phyloP scores from a whole-genome alignment of 2,329 filamentous ascomycete genomes.

The Apiospora sp. region DNA sequence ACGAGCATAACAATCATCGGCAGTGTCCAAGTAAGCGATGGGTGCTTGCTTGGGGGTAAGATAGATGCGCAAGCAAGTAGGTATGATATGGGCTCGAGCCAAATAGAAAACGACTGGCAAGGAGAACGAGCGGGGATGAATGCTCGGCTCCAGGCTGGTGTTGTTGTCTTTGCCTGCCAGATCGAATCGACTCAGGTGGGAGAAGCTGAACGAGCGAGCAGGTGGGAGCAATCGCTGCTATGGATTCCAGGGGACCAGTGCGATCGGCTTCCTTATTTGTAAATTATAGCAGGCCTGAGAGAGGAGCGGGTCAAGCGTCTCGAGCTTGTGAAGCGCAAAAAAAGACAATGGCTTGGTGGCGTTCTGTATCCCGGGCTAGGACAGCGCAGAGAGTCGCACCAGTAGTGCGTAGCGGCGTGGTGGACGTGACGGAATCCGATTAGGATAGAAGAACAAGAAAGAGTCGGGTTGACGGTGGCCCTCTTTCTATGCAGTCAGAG shows the following conservation, averaged over 20 bases:
- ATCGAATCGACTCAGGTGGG: background rate
- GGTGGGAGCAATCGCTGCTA: conserved; percentile 3
- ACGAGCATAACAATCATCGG: conserved; percentile 3
- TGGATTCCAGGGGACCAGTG: background rate
- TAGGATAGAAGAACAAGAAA: background rate
- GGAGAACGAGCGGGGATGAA: conserved; percentile 5
- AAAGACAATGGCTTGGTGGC: conserved; percentile 20
- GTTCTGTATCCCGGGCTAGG: conserved; percentile 5
- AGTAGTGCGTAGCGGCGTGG: conserved; percentile 5
- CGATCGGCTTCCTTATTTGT: conserved; percentile 14
- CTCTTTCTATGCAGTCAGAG: background rate
- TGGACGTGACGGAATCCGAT: background rate
- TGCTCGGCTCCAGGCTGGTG: background rate
- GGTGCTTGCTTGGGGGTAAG: background rate
- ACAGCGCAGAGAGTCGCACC: conserved; percentile 2
- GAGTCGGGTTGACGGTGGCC: background rate
- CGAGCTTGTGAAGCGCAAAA: conserved; percentile 15
- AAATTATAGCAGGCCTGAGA: conserved; percentile 1
- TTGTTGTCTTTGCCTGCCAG: background rate
- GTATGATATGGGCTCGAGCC: background rate
- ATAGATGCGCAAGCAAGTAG: conserved; percentile 1
- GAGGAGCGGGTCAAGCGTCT: background rate
- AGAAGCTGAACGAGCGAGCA: conserved; percentile 3
- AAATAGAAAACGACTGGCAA: background rate
- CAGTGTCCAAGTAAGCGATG: conserved; percentile 1